Base-by-base conservation (phyloP, 2,329 filamentous ascomycete species). In the Emergomyces pasteurianus region DNA sequence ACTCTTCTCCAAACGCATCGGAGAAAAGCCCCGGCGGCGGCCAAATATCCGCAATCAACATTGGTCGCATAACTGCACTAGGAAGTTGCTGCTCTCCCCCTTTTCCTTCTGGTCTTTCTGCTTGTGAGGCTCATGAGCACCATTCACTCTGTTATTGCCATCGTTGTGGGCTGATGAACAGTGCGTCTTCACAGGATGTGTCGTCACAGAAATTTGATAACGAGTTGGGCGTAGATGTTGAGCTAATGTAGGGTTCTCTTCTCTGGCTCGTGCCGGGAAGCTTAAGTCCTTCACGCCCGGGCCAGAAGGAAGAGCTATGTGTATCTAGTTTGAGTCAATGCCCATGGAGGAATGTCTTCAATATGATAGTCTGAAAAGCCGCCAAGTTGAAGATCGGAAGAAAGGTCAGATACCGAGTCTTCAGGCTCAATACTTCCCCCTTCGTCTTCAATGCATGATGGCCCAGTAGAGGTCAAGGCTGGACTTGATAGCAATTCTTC, bases 171-270 rank as follows among this genome's bases (percentile, higher is more conserved):
- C 31, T 18, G 23, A 31, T 43, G 40, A 42, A 16, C 12, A 57
- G 54, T 8, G 36, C 40, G 12, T 42, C 54, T n/a, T 57, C 21
- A 23, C 12, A 57, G 23, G 40, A 43, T 31, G 28, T 46, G 21
- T 57, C 36, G 23, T 42, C 36, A 14, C 9, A 18, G 8, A 46
- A 16, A 23, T 57, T n/a, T 38, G 16, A 57, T 31, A 38, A 31
- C 14, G 23, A 28, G 40, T 3, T 31, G 36, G 3, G 9, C 3
- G 6, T 23, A 31, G n/a, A 34, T 12, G 46, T 53, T 59, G 77
- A 75, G 31, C 73, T 77, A 5, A 74, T 77, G 61, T 7, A 78
- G 70, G 65, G 78, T 75, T 40, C n/a, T n/a, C n/a, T n/a, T n/a
- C n/a, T n/a, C n/a, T n/a, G 26, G 23, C 23, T 28, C n/a, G n/a